phyloP scores from a whole-genome alignment of 2,329 filamentous ascomycete species.

The Fusarium begoniae region DNA sequence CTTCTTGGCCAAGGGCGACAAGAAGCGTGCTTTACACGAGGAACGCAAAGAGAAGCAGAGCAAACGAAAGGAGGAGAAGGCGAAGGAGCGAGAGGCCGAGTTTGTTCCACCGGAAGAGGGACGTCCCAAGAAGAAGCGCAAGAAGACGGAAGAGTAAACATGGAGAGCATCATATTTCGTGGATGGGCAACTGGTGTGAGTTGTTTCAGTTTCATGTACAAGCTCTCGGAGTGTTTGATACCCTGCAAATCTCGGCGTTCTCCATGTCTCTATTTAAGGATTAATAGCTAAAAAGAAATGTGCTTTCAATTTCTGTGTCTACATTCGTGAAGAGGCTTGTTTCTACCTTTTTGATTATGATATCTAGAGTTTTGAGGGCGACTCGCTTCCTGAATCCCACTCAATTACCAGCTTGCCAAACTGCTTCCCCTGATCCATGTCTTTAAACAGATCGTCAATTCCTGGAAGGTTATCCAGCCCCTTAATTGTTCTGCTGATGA shows the following conservation, averaged over 20 bases:
- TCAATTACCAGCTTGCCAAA: slow-evolving; percentile 94
- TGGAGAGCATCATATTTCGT: slow-evolving; percentile 17
- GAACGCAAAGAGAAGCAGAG: slow-evolving; percentile 86
- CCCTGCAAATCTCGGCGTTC: slow-evolving; percentile 42
- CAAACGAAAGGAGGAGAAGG: slow-evolving; percentile 87
- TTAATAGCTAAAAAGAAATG: slow-evolving; percentile 15
- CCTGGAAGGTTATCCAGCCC: slow-evolving; percentile 79
- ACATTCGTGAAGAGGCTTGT: neutral
- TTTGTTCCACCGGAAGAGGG: slow-evolving; percentile 88
- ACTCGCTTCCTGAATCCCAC: slow-evolving; percentile 55
- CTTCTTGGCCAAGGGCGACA: slow-evolving; percentile 91
- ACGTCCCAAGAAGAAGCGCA: slow-evolving; percentile 71
- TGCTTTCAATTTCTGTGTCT: neutral
- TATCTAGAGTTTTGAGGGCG: slow-evolving; percentile 52
- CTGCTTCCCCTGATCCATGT: slow-evolving; percentile 86
- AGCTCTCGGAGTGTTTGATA: slow-evolving; percentile 43
- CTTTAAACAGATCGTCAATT: slow-evolving; percentile 85
- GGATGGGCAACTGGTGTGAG: slow-evolving; percentile 33
- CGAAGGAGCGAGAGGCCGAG: slow-evolving; percentile 83
- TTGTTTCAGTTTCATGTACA: slow-evolving; percentile 23
- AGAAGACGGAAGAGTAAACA: slow-evolving; percentile 57
- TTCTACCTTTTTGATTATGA: neutral
- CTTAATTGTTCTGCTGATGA: slow-evolving; percentile 78
- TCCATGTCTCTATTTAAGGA: slow-evolving; percentile 25
- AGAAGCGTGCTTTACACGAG: slow-evolving; percentile 82